Percentiles rank a stretch among this genome's conserved stretches.
Evolutionary conservation across 441 rosid species (phyloP).

Genomic region (Gossypium lobatum): DNA sequence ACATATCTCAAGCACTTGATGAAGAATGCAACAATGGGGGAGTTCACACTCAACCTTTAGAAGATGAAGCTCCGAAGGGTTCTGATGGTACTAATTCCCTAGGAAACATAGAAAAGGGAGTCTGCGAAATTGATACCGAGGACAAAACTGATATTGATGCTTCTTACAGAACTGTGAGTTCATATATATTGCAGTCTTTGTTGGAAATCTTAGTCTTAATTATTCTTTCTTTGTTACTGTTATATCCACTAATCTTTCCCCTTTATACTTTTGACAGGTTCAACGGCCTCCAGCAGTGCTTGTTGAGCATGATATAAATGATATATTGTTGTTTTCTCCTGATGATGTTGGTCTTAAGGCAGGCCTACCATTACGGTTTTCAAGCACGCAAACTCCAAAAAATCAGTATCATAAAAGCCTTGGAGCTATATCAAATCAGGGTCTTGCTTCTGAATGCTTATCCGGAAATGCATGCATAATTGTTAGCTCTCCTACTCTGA

Average conservation of each 20-base stretch:
- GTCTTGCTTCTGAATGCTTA: slow-evolving; percentile 39
- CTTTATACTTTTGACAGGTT: slow-evolving; percentile 22
- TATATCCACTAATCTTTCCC: neutral
- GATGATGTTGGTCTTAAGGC: slow-evolving; percentile 43
- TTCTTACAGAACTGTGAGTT: slow-evolving; percentile 43
- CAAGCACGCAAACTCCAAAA: slow-evolving; percentile 42
- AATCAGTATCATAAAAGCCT: slow-evolving; percentile 37
- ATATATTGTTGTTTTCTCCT: slow-evolving; percentile 56
- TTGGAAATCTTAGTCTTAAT: neutral
- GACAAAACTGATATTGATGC: slow-evolving; percentile 27
- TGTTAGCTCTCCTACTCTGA: slow-evolving; percentile 45
- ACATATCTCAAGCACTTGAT: slow-evolving; percentile 32
- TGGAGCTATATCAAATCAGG: slow-evolving; percentile 39
- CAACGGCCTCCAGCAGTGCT: slow-evolving; percentile 47
- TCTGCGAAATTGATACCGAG: slow-evolving; percentile 25
- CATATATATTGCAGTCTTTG: neutral
- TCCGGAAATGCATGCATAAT: slow-evolving; percentile 44
- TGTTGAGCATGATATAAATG: slow-evolving; percentile 48
- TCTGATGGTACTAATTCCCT: slow-evolving; percentile 22
- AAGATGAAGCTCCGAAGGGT: slow-evolving; percentile 26
- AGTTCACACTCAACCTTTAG: slow-evolving; percentile 18
- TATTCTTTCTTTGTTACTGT: neutral
- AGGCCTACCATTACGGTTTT: slow-evolving; percentile 26
- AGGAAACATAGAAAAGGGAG: slow-evolving; percentile 24
- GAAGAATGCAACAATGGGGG: slow-evolving; percentile 22